A percentile compares a stretch with the other conserved stretches of the same genome.
phyloP scores from a whole-genome alignment of 2,329 filamentous ascomycete genomes.

The Pyricularia sp. region DNA sequence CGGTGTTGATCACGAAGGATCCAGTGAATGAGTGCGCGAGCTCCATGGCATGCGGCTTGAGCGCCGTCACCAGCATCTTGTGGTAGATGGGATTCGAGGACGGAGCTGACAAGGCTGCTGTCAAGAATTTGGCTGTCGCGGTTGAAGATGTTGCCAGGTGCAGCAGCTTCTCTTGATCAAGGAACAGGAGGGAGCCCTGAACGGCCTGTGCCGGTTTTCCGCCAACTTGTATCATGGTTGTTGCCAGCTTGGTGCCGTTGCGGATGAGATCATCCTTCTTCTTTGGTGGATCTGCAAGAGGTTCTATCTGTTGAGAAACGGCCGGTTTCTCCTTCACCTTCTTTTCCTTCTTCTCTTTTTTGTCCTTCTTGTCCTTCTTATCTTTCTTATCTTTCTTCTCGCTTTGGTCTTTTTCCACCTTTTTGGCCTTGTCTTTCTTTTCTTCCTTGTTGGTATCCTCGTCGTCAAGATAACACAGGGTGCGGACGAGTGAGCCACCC shows the following conservation, averaged over 20 bases:
- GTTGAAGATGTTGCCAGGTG: conserved; percentile 51
- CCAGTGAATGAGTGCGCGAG: conserved; percentile 41
- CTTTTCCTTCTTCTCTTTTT: conserved; percentile 13
- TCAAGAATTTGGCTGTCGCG: conserved; percentile 38
- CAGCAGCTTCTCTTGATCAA: conserved; percentile 46
- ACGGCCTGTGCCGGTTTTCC: conserved; percentile 61
- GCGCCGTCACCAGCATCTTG: conserved; percentile 39
- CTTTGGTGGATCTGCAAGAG: conserved; percentile 26
- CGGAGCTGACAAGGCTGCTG: conserved; percentile 37
- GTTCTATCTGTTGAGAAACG: conserved; percentile 8
- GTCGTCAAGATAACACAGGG: conserved; percentile 36
- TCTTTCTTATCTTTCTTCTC: conserved; percentile 21
- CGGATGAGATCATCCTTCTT: conserved; percentile 46
- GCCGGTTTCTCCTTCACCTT: background rate
- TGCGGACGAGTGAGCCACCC: conserved; percentile 30
- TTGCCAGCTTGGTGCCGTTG: conserved; percentile 75
- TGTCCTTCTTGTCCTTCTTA: conserved; percentile 15
- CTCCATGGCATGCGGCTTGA: conserved; percentile 27
- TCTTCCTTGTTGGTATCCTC: conserved; percentile 15
- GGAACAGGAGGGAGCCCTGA: conserved; percentile 59
- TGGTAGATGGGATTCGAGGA: conserved; percentile 43
- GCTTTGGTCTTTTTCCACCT: conserved; percentile 35
- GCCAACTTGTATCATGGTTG: conserved; percentile 67
- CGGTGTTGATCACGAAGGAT: conserved; percentile 39
- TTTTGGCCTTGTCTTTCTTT: conserved; percentile 15